phyloP scores from a whole-genome alignment of 2,329 filamentous ascomycete species.

The Trichoderma sp. region DNA sequence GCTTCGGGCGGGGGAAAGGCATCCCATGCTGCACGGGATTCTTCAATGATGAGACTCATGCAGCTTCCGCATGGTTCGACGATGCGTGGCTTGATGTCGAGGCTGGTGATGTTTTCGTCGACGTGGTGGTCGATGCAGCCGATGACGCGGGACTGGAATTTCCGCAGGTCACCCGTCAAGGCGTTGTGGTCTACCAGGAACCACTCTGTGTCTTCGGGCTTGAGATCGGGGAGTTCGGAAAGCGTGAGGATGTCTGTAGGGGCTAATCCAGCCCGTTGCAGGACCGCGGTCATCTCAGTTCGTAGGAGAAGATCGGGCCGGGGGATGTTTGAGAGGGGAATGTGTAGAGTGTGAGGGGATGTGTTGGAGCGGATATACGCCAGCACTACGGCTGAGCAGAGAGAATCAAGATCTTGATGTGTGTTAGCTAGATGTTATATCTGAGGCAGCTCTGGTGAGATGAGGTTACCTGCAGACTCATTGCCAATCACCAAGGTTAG shows the following conservation, averaged over 20 bases:
- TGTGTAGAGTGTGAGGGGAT: slow-evolving; percentile 55
- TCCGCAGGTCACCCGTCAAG: slow-evolving; percentile 58
- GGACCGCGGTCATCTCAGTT: slow-evolving; percentile 66
- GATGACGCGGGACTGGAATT: slow-evolving; percentile 52
- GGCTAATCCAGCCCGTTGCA: slow-evolving; percentile 57
- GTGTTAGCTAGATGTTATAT: background rate
- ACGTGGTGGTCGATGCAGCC: slow-evolving; percentile 78
- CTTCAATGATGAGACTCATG: slow-evolving; percentile 63
- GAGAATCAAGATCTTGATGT: slow-evolving; percentile 70
- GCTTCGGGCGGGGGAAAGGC: slow-evolving; percentile 35
- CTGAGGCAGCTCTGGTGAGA: background rate
- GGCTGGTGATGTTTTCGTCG: slow-evolving; percentile 59
- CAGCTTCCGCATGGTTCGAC: slow-evolving; percentile 70
- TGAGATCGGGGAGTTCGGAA: slow-evolving; percentile 47
- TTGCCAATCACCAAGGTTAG: slow-evolving; percentile 64
- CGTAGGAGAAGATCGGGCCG: slow-evolving; percentile 66
- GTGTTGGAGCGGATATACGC: slow-evolving; percentile 68
- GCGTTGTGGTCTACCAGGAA: slow-evolving; percentile 78
- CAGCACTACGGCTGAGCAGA: slow-evolving; percentile 69
- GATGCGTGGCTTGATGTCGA: slow-evolving; percentile 52
- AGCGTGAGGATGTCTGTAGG: slow-evolving; percentile 62
- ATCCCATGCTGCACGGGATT: slow-evolving; percentile 58
- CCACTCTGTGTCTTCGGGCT: slow-evolving; percentile 60
- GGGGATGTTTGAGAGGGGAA: slow-evolving; percentile 71
- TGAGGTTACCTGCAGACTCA: slow-evolving; percentile 59